These are phyloP conservation scores for Pyrenophora seminiperda DNA, from an alignment of 2,329 filamentous ascomycete genomes.

Conservation along the genomic window DNA sequence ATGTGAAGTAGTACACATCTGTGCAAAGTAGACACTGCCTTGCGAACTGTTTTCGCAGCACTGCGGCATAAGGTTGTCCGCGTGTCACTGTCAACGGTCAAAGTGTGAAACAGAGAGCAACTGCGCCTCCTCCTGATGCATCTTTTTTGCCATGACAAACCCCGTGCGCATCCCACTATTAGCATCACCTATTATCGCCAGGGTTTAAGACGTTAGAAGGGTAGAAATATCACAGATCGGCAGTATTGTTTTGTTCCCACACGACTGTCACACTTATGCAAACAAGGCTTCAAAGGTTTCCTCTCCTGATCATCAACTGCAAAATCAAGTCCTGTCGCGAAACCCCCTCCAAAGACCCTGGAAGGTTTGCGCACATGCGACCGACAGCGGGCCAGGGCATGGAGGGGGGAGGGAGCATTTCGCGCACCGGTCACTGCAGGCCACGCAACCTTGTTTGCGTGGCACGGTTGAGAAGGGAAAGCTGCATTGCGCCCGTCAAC, in stretches of 20 bases:
- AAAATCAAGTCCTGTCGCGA: conserved; percentile 2
- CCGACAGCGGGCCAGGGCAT: background rate
- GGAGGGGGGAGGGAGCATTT: background rate
- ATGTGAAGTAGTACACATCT: no score
- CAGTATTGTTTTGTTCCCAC: background rate
- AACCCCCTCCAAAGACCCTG: background rate
- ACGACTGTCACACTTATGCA: background rate
- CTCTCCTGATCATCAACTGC: background rate
- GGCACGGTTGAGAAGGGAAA: background rate
- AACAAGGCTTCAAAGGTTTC: background rate
- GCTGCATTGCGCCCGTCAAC: background rate
- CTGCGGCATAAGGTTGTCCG: no score
- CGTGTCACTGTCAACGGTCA: background rate
- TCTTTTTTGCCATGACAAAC: background rate
- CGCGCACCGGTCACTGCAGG: conserved; percentile 1
- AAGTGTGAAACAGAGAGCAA: background rate
- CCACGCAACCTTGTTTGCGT: conserved; percentile 2
- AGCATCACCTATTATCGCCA: background rate
- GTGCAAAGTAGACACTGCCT: no score
- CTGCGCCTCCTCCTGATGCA: background rate
- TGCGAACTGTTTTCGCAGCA: background rate
- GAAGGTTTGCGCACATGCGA: background rate
- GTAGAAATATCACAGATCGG: no score
- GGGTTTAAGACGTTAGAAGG: no score
- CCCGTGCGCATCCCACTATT: background rate